phyloP scores from a whole-genome alignment of 2,329 filamentous ascomycete genomes.

The Cytospora leucostoma region DNA sequence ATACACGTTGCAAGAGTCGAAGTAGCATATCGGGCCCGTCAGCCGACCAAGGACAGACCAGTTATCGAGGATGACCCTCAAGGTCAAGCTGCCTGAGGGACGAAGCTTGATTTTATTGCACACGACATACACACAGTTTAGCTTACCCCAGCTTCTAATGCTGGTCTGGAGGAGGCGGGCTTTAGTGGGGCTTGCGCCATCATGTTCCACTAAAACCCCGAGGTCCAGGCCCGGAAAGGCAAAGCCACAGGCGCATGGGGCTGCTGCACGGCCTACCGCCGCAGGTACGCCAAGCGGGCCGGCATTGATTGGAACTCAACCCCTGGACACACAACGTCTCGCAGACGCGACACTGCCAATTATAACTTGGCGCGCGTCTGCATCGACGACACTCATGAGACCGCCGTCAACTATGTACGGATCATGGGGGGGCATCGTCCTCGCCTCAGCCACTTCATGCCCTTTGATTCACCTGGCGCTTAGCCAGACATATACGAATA shows the following conservation, averaged over 20 bases:
- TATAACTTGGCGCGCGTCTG: constrained; percentile 28
- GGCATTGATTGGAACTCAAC: constrained; percentile 22
- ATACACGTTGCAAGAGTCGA: neutral
- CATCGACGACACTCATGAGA: constrained; percentile 4
- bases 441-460: constrained; percentile 14
- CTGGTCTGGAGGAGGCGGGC: neutral
- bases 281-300: constrained; percentile 24
- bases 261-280: constrained; percentile 17
- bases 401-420: constrained; percentile 2
- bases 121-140: neutral
- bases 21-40: neutral
- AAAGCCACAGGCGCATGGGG: constrained; percentile 15
- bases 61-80: constrained; percentile 4
- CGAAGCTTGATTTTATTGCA: constrained; percentile 16
- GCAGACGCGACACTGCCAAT: constrained; percentile 17
- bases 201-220: constrained; percentile 1
- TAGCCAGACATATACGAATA: neutral
- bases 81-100: constrained; percentile 15
- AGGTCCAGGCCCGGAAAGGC: constrained; percentile 14
- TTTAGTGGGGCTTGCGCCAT: neutral
- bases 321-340: constrained; percentile 5
- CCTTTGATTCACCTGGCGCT: constrained; percentile 7
- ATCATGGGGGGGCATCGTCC: neutral
- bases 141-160: neutral
- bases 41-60: neutral